Evolutionary conservation across 495 filamentous ascomycete species (phyloP).

Genomic region (Venustampulla echinocandica): DNA sequence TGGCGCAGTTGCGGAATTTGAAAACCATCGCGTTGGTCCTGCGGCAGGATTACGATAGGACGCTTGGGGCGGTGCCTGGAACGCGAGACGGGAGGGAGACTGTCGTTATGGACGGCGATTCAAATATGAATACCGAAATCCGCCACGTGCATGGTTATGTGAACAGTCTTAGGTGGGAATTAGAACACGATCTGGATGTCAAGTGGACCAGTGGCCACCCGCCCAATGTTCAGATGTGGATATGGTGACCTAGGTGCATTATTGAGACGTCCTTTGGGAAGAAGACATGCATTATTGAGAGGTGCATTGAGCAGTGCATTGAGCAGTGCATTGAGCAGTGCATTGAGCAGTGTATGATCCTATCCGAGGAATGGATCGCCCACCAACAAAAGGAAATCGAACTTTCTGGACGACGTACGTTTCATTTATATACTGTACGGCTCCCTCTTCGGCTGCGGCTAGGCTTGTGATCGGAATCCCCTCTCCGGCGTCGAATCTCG

Average conservation of each 20-base stretch:
- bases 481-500: no score
- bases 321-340: no score
- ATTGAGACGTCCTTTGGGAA: no score
- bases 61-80: neutral
- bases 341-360: no score
- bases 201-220: conserved; percentile 4
- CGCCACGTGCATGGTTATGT: conserved; percentile 14
- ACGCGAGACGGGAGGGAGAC: neutral
- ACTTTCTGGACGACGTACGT: no score
- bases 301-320: no score
- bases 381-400: no score
- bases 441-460: no score
- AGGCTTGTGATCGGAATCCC: no score
- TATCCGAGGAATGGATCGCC: no score
- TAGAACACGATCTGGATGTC: conserved; percentile 2
- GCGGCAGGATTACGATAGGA: conserved; percentile 7
- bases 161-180: conserved; percentile 10
- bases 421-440: no score
- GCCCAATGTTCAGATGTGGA: conserved; percentile 20
- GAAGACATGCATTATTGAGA: no score
- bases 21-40: conserved; percentile 16
- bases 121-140: conserved; percentile 10
- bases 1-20: conserved; percentile 13
- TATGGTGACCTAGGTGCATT: conserved; percentile 20
- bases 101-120: neutral